Evolutionary conservation across 768 basidiomycete genomes (phyloP).

Genomic region (Tulasnella sp.): DNA sequence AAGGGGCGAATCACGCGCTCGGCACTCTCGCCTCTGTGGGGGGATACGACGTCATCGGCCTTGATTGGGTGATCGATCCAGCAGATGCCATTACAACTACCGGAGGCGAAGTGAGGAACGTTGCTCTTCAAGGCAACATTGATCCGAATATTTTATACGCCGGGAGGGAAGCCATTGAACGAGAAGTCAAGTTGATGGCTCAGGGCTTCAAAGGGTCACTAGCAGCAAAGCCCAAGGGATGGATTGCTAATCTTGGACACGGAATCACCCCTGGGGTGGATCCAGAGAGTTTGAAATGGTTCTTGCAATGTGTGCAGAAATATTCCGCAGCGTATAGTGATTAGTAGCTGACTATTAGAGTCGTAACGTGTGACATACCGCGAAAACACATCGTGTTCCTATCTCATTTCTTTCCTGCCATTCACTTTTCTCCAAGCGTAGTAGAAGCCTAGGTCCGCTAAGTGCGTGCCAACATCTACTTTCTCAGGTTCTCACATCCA

Average conservation of each 20-base stretch:
- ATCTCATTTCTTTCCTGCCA: too few species aligned
- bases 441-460: too few species aligned
- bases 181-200: constrained; percentile 70
- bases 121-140: constrained; percentile 82
- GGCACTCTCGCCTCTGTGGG: constrained; percentile 42
- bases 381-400: too few species aligned
- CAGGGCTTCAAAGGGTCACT: constrained; percentile 51
- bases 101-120: constrained; percentile 32
- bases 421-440: too few species aligned
- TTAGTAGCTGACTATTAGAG: too few species aligned
- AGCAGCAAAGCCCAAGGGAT: constrained; percentile 45
- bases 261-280: constrained; percentile 94
- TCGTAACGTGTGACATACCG: too few species aligned
- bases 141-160: constrained; percentile 84
- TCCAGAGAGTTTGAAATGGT: constrained; percentile 84
- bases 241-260: constrained; percentile 96
- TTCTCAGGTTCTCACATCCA: constrained; percentile 7
- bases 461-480: too few species aligned
- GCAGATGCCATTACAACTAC: constrained; percentile 52
- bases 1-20: constrained; percentile 76
- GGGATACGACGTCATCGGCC: constrained; percentile 78
- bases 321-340: constrained; percentile 42
- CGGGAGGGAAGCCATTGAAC: constrained; percentile 74
- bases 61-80: constrained; percentile 87
- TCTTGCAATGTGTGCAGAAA: constrained; percentile 80